These are phyloP conservation scores for Cyberlindnera euphorbiae DNA, from an alignment of 805 yeast species.

Conservation along the genomic window DNA sequence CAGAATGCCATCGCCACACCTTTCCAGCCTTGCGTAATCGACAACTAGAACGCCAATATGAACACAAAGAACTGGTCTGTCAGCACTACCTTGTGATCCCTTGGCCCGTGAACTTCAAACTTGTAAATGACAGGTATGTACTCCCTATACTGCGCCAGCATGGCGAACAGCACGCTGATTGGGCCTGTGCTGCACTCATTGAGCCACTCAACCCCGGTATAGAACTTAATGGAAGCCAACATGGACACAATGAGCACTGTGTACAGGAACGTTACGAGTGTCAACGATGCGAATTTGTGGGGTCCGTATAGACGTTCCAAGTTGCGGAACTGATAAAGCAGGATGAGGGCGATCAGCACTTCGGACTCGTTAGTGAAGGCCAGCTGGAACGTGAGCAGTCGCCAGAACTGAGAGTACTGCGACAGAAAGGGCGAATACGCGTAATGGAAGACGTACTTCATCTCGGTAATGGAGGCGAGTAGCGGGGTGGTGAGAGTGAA, in stretches of 20 bases:
- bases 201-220: slow-evolving; percentile 14
- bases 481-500: slow-evolving; percentile 27
- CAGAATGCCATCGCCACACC: slow-evolving; percentile 24
- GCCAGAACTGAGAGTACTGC: slow-evolving; percentile 29
- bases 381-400: slow-evolving; percentile 23
- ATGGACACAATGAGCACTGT: slow-evolving; percentile 10
- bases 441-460: slow-evolving; percentile 31
- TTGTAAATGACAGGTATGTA: slow-evolving; percentile 36
- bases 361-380: slow-evolving; percentile 29
- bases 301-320: slow-evolving; percentile 36
- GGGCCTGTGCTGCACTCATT: slow-evolving; percentile 28
- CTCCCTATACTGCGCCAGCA: slow-evolving; percentile 32
- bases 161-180: slow-evolving; percentile 29
- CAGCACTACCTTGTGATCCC: slow-evolving; percentile 15
- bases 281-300: slow-evolving; percentile 28
- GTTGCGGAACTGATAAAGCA: slow-evolving; percentile 34
- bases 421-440: slow-evolving; percentile 31
- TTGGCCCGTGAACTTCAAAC: slow-evolving; percentile 27
- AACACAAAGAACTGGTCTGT: slow-evolving; percentile 33
- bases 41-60: slow-evolving; percentile 30
- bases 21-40: slow-evolving; percentile 27
- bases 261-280: slow-evolving; percentile 16
- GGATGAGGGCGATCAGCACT: slow-evolving; percentile 30
- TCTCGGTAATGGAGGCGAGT: slow-evolving; percentile 30
- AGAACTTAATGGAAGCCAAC: slow-evolving; percentile 17